Conservation (phyloP, 2,329 filamentous ascomycete genomes). For the Tolypocladium album region DNA sequence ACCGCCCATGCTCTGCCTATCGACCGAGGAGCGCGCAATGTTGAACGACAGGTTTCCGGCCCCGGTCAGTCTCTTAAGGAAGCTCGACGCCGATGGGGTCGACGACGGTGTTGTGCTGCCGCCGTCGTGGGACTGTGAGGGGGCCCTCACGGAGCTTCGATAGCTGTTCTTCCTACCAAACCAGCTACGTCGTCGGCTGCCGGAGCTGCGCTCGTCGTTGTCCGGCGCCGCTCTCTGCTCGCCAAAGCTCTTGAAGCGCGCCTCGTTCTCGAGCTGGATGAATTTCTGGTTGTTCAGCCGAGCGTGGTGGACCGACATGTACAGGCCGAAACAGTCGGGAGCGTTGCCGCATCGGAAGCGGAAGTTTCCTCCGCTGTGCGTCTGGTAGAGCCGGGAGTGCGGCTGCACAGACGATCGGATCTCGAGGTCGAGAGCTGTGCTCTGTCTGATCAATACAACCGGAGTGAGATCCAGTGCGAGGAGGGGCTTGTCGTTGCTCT, state of each 20-base stretch:
- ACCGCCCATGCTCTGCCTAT: slow-evolving; percentile 39
- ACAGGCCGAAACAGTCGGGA: slow-evolving; percentile 71
- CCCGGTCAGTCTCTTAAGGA: slow-evolving; percentile 67
- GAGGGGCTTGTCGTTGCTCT: slow-evolving; percentile 32
- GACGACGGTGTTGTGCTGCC: slow-evolving; percentile 53
- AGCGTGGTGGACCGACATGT: slow-evolving; percentile 76
- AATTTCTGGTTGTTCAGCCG: slow-evolving; percentile 91
- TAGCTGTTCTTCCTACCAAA: slow-evolving; percentile 57
- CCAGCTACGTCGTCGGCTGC: slow-evolving; percentile 41
- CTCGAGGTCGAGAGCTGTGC: slow-evolving; percentile 87
- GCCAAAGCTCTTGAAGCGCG: slow-evolving; percentile 61
- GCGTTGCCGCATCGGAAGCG: slow-evolving; percentile 77
- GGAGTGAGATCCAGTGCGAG: slow-evolving; percentile 80
- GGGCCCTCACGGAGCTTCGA: slow-evolving; percentile 50
- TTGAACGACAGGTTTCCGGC: slow-evolving; percentile 66
- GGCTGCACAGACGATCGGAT: slow-evolving; percentile 76
- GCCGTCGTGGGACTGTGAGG: slow-evolving; percentile 60
- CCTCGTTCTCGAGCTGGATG: slow-evolving; percentile 56
- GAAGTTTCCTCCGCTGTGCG: slow-evolving; percentile 60
- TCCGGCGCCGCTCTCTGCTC: slow-evolving; percentile 35
- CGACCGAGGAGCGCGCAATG: slow-evolving; percentile 68
- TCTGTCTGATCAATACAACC: slow-evolving; percentile 78
- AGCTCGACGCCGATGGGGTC: slow-evolving; percentile 61
- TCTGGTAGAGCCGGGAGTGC: slow-evolving; percentile 55
- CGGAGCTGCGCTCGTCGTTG: slow-evolving; percentile 36